A percentile compares a stretch with the other conserved stretches of the same genome.
Evolutionary conservation across 192 early-diverging fungal species (phyloP).

Genomic region (Linnemannia exigua): DNA sequence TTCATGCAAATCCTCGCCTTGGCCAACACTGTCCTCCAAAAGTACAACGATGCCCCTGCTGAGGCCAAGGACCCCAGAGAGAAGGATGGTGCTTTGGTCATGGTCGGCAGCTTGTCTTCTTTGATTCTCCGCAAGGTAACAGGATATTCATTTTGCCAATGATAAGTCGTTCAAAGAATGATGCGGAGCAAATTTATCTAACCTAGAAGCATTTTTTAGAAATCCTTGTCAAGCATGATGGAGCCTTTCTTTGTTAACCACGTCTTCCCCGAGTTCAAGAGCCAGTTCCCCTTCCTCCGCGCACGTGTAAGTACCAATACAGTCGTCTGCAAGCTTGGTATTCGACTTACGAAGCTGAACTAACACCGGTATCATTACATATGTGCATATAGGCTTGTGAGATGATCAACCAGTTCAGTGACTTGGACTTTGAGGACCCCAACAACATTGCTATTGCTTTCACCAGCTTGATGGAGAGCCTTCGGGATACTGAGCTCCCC

Average conservation of each 20-base stretch:
- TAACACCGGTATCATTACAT: not conserved
- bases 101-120: constrained; percentile 83
- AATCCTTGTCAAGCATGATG: constrained; percentile 78
- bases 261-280: constrained; percentile 94
- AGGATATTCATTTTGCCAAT: not conserved
- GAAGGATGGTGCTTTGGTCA: constrained; percentile 93
- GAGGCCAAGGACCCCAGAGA: constrained; percentile 78
- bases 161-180: too few species aligned
- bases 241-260: constrained; percentile 88
- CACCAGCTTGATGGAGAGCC: constrained; percentile 68
- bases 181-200: constrained; percentile 7
- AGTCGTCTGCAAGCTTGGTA: not conserved
- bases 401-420: constrained; percentile 70
- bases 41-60: constrained; percentile 76
- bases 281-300: constrained; percentile 85
- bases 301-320: constrained; percentile 71
- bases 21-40: constrained; percentile 80
- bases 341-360: not conserved
- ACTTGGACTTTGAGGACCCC: constrained; percentile 73
- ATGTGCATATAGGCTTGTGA: constrained; percentile 57
- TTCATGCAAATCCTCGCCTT: constrained; percentile 86
- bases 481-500: constrained; percentile 87
- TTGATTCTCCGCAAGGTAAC: constrained; percentile 71
- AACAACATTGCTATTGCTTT: constrained; percentile 68
- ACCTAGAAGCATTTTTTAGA: constrained; percentile 1